Conservation (phyloP, 225 moss, liverwort and hornwort species). For the Bryoerythrophyllum caledonicum region DNA sequence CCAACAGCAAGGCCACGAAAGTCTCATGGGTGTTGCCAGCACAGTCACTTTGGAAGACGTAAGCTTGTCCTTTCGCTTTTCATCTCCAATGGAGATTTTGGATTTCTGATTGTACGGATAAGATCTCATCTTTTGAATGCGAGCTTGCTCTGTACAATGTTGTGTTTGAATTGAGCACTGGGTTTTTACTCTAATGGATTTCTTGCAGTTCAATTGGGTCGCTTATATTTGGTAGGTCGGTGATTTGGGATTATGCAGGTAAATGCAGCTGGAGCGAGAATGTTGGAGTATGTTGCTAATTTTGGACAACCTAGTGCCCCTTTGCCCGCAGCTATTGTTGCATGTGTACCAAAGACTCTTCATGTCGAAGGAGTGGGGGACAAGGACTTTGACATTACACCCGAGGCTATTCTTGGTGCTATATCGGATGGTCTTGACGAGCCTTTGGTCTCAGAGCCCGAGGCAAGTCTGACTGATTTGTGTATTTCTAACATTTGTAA, state of each 20-base stretch:
- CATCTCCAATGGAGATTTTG: conserved; percentile 3
- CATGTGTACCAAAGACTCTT: conserved; percentile 91
- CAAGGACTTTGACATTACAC: conserved; percentile 72
- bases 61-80: conserved; percentile 37
- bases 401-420: conserved; percentile 80
- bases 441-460: conserved; percentile 88
- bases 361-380: conserved; percentile 92
- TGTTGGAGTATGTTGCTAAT: conserved; percentile 87
- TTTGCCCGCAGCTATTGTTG: conserved; percentile 92
- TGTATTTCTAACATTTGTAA: background rate
- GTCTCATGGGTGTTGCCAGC: conserved; percentile 85
- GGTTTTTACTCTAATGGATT: background rate
- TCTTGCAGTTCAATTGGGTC: background rate
- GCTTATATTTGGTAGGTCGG: background rate
- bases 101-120: background rate
- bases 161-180: background rate
- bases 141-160: background rate
- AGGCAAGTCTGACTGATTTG: conserved; percentile 49
- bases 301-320: conserved; percentile 83
- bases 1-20: conserved; percentile 99
- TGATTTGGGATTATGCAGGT: conserved; percentile 56
- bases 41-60: conserved; percentile 97
- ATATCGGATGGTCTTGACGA: conserved; percentile 82
- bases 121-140: conserved; percentile 13
- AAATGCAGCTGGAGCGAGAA: conserved; percentile 79